Percentiles rank a stretch among this genome's conserved stretches.
Evolutionary conservation across 305 asterid species (phyloP).

Genomic region (Fraxinus velutina): DNA sequence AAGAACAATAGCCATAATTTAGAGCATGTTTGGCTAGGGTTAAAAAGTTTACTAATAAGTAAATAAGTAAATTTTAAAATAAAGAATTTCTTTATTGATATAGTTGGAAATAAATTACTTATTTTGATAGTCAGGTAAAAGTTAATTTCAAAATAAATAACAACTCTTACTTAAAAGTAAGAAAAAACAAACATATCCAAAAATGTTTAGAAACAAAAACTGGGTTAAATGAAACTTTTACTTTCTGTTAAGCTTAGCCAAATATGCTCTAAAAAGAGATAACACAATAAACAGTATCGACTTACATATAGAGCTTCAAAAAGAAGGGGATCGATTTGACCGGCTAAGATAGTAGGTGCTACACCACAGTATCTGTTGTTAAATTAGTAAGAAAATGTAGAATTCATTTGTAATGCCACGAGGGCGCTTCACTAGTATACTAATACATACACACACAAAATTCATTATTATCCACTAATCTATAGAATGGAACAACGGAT

Average conservation of each 20-base stretch:
- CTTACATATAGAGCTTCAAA: conserved; percentile 91
- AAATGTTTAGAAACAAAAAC: not conserved
- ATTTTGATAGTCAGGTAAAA: not conserved
- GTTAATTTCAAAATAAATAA: not conserved
- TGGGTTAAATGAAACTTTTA: not conserved
- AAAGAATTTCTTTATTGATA: not conserved
- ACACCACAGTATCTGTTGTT: conserved; percentile 66
- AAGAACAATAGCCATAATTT: not conserved
- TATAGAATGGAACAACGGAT: conserved; percentile 41
- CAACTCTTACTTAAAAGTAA: not conserved
- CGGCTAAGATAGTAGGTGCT: conserved; percentile 79
- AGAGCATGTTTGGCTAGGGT: not conserved
- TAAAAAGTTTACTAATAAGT: not conserved
- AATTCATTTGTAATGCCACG: not conserved
- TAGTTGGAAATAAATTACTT: not conserved
- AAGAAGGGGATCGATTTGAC: conserved; percentile 73
- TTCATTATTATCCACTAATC: not conserved
- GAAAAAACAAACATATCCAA: not conserved
- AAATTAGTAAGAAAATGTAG: conserved; percentile 36
- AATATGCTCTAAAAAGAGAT: not conserved
- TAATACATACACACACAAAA: not conserved
- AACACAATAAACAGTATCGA: conserved; percentile 12
- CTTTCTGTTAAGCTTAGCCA: not conserved
- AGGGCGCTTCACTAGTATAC: not conserved
- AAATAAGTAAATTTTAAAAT: not conserved